Evolutionary conservation across 1,139 yeast species (phyloP), one percentile per base, ranked within the genome.

Genomic region (Meyerozyma guilliermondii): DNA sequence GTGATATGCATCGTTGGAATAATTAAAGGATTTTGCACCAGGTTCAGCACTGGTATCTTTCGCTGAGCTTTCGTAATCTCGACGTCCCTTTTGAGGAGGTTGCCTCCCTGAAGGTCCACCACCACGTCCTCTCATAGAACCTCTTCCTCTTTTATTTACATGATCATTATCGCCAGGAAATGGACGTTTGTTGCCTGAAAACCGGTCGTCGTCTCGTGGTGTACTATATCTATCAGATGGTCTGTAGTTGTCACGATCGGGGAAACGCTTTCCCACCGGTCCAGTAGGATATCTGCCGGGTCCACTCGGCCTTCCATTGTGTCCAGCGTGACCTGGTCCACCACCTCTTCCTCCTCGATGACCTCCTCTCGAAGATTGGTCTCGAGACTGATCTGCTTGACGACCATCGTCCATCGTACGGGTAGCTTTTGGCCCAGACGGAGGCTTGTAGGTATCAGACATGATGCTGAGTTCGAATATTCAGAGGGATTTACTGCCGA

Each of bases 401-500:
- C 26, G 36, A 5, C 24, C 24, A 33, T 33, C 24, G 11, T 13
- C 36, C 23, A 10, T 10, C 14, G 36, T 10, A 9, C 62, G 52
- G n/a, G 56, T 52, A 4, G 63, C 65, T 42, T 58, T 62, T 2
- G 72, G 71, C 5, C 71, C 72, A 1, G 62, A 45, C 34, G 71
- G 66, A 16, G 68, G 73, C 55, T 71, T 68, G 47, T 66, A 66
- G 47, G 68, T 62, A 43, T 71, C 76, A 30, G 76, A 68, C 77
- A 71, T 71, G 27, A 24, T 39, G 20, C 11, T 7, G 13, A 11
- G 28, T 2, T 26, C 7, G 28, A n/a, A n/a, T 26, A 11, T 3
- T 26, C 28, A 11, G 13, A 7, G 13, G 28, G 11, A 4, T 26
- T 26, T 26, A 26, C 13, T 26, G 28, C 13, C 13, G 28, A 11